These are phyloP conservation scores for Chiua virens DNA, from an alignment of 768 basidiomycete genomes.

Conservation along the genomic window DNA sequence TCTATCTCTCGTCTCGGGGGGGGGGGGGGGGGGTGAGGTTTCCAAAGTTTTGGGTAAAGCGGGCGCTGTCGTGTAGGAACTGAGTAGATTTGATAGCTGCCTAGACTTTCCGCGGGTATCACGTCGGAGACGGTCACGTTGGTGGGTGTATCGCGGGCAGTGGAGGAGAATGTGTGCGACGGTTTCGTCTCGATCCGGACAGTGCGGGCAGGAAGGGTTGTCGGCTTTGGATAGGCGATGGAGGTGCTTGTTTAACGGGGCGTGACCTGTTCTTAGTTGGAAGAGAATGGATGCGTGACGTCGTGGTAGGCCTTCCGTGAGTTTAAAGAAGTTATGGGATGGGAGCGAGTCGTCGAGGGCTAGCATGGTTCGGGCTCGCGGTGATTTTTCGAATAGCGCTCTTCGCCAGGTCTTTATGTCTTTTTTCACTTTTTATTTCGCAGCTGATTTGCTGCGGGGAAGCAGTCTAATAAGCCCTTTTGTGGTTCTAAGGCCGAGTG, in stretches of 20 bases:
- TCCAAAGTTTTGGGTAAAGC: too few relatives aligned
- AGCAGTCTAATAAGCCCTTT: too few relatives aligned
- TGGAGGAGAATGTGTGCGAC: too few relatives aligned
- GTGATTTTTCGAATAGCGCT: not conserved
- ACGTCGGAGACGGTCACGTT: too few relatives aligned
- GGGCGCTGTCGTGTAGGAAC: too few relatives aligned
- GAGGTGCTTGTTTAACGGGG: conserved; percentile 33
- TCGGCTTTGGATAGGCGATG: not conserved
- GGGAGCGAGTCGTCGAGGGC: not conserved
- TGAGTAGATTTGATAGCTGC: too few relatives aligned
- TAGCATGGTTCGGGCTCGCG: not conserved
- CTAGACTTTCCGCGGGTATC: too few relatives aligned
- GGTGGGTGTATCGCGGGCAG: too few relatives aligned
- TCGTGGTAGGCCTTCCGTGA: not conserved
- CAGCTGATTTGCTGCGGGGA: not conserved
- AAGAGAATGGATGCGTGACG: conserved; percentile 11
- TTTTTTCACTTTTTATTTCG: not conserved
- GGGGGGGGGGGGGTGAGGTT: too few relatives aligned
- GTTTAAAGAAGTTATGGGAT: not conserved
- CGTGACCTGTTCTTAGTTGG: conserved; percentile 35
- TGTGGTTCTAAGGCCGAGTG: not conserved
- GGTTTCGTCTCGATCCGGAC: too few relatives aligned
- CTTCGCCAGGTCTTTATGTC: not conserved
- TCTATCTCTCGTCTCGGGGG: too few relatives aligned
- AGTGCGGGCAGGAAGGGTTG: too few relatives aligned